Percentiles rank a stretch among this genome's conserved stretches.
Evolutionary conservation across 495 filamentous ascomycete genomes (phyloP).

Genomic region (Daldinia concentrica): DNA sequence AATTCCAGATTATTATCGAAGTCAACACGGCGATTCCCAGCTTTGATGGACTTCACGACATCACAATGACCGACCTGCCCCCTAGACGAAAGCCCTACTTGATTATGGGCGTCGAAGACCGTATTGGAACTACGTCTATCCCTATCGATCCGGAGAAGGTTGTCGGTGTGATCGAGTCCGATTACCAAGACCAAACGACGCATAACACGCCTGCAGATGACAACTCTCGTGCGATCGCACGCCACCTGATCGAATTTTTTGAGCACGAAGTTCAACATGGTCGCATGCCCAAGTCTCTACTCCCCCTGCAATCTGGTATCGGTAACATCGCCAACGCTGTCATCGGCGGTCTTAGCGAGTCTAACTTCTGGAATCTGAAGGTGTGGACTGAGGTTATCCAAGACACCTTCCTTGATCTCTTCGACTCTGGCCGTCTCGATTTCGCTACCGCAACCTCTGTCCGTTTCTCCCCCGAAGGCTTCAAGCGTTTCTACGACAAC

Average conservation of each 20-base stretch:
- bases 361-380: conserved; percentile 86
- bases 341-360: conserved; percentile 82
- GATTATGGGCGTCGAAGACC: conserved; percentile 79
- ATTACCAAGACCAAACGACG: conserved; percentile 83
- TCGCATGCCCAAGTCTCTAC: conserved; percentile 77
- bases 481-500: conserved; percentile 90
- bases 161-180: conserved; percentile 83
- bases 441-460: conserved; percentile 93
- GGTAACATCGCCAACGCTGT: conserved; percentile 96
- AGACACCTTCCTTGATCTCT: conserved; percentile 92
- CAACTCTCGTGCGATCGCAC: conserved; percentile 74
- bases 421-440: conserved; percentile 88
- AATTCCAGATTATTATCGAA: conserved; percentile 78
- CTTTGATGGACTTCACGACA: conserved; percentile 91
- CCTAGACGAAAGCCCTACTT: conserved; percentile 86
- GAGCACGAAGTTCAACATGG: conserved; percentile 79
- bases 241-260: conserved; percentile 87
- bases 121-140: conserved; percentile 84
- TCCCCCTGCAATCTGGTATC: conserved; percentile 89
- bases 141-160: conserved; percentile 91
- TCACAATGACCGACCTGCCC: conserved; percentile 85
- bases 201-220: conserved; percentile 81
- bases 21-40: conserved; percentile 88
- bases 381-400: conserved; percentile 97
- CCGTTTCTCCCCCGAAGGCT: conserved; percentile 90